Percentiles rank a stretch among this genome's conserved stretches.
These are phyloP conservation scores for Epicoccum nigrum DNA, from an alignment of 2,329 filamentous ascomycete species.

Conservation along the genomic window DNA sequence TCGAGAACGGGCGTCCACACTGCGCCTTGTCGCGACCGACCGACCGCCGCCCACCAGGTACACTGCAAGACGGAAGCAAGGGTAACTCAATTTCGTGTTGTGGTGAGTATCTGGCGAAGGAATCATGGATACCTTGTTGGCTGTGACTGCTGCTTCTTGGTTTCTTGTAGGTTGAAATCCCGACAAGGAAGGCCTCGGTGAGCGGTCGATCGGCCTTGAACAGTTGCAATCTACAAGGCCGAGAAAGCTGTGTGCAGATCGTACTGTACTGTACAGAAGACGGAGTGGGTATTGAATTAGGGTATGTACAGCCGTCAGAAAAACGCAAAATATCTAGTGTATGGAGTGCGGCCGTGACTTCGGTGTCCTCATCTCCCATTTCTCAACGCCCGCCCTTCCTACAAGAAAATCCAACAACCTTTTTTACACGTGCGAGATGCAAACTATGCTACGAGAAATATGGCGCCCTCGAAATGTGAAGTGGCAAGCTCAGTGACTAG, in stretches of 20 bases:
- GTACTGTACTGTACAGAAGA: constrained; percentile 13
- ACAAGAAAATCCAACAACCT: neutral
- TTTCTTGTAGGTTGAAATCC: too few relatives aligned
- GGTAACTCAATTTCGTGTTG: too few relatives aligned
- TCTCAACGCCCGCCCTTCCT: neutral
- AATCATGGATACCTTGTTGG: too few relatives aligned
- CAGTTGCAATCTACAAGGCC: too few relatives aligned
- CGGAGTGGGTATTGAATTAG: constrained; percentile 46
- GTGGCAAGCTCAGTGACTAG: constrained; percentile 22
- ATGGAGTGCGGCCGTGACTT: constrained; percentile 4
- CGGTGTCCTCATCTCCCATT: neutral
- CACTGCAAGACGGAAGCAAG: too few relatives aligned
- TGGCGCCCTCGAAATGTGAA: neutral
- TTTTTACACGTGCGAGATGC: constrained; percentile 6
- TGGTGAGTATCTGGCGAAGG: too few relatives aligned
- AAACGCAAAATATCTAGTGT: neutral
- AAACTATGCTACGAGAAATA: neutral
- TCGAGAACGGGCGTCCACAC: too few relatives aligned
- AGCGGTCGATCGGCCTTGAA: too few relatives aligned
- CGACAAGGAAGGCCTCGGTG: too few relatives aligned
- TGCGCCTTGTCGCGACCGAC: too few relatives aligned
- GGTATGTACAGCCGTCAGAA: constrained; percentile 28
- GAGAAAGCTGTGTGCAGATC: neutral
- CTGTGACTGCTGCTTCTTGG: too few relatives aligned
- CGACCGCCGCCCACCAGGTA: too few relatives aligned